Evolutionary conservation across 169 alveolate species (phyloP).

Genomic region (Eimeria zaria): DNA sequence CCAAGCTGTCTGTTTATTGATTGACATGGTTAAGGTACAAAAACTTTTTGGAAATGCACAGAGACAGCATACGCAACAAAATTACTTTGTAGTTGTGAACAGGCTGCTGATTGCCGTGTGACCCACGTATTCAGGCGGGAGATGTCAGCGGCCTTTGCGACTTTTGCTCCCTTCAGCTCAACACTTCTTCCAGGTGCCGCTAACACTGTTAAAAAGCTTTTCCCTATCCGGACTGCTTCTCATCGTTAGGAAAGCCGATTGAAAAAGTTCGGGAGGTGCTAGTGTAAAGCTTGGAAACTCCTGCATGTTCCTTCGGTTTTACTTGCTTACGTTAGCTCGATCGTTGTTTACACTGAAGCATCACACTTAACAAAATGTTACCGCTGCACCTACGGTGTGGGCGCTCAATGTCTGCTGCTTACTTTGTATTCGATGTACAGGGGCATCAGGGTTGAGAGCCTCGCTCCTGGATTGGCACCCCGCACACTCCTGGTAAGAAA

Average conservation of each 20-base stretch:
- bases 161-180: conserved; percentile 77
- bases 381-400: not conserved
- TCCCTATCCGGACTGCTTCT: not conserved
- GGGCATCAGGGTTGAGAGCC: conserved; percentile 54
- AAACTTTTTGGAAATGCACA: not conserved
- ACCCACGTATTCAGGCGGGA: conserved; percentile 60
- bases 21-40: conserved; percentile 66
- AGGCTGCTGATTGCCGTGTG: not conserved
- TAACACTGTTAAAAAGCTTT: not conserved
- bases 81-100: not conserved
- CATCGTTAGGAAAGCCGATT: not conserved
- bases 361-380: not conserved
- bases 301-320: not conserved
- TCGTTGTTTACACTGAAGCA: not conserved
- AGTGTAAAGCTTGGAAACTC: not conserved
- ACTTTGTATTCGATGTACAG: not conserved
- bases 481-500: not conserved
- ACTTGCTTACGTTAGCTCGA: not conserved
- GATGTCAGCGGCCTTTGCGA: conserved; percentile 80
- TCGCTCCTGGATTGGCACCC: conserved; percentile 65
- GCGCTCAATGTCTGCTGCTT: not conserved
- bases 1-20: conserved; percentile 71
- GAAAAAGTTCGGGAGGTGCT: not conserved
- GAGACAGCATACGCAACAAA: not conserved
- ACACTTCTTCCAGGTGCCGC: conserved; percentile 73